Conservation (phyloP, 1,139 yeast species). For the Nakaseomyces delphensis region DNA sequence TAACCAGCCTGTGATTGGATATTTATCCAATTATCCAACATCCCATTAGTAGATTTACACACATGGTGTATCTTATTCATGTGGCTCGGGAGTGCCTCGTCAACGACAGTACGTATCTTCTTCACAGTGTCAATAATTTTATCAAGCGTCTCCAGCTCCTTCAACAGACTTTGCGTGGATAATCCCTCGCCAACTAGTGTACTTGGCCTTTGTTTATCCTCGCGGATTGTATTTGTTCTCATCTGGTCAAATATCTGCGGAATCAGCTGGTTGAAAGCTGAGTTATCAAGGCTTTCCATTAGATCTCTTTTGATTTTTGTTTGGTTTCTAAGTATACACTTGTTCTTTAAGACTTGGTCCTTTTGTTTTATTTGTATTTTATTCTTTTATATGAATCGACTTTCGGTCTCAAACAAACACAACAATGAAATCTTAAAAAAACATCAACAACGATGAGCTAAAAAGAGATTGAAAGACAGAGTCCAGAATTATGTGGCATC, state of each 20-base stretch:
- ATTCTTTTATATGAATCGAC: too few relatives aligned
- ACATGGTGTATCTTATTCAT: slow-evolving; percentile 23
- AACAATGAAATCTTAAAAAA: too few relatives aligned
- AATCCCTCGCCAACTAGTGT: slow-evolving; percentile 10
- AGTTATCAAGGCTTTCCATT: slow-evolving; percentile 12
- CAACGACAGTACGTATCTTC: slow-evolving; percentile 19
- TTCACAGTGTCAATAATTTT: slow-evolving; percentile 26
- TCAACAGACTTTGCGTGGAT: slow-evolving; percentile 27
- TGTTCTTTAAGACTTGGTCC: too few relatives aligned
- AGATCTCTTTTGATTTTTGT: too few relatives aligned
- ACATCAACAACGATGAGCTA: too few relatives aligned
- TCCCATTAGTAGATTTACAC: slow-evolving; percentile 25
- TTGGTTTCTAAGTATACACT: too few relatives aligned
- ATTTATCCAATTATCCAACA: slow-evolving; percentile 28
- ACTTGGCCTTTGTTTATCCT: not conserved
- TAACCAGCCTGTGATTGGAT: slow-evolving; percentile 31
- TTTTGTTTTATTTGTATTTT: not conserved
- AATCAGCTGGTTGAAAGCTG: slow-evolving; percentile 22
- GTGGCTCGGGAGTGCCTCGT: slow-evolving; percentile 19
- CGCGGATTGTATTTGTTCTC: slow-evolving; percentile 17
- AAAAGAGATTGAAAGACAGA: too few relatives aligned
- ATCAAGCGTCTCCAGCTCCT: slow-evolving; percentile 26
- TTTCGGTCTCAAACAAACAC: too few relatives aligned
- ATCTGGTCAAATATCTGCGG: slow-evolving; percentile 29
- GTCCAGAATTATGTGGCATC: too few relatives aligned